Conservation (phyloP, 352 stramenopile species). For the Globisporangium okanoganense region DNA sequence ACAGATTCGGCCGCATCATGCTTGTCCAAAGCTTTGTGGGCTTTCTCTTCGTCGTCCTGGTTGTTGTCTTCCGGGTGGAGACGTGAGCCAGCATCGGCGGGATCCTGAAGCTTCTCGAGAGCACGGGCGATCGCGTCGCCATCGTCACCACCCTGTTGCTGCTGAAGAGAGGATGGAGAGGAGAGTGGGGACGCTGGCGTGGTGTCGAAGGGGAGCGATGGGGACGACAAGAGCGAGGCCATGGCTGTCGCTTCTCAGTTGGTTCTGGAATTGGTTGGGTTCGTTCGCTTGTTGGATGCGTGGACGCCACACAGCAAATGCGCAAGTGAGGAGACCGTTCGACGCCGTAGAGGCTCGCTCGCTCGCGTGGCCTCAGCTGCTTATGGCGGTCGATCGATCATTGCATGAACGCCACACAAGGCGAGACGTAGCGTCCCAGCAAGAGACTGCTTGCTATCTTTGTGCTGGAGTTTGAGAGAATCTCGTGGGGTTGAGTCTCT, state of each 20-base stretch:
- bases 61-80: slow-evolving; percentile 7
- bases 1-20: background rate
- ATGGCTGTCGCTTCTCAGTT: background rate
- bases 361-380: too few relatives aligned
- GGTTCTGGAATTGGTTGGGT: background rate
- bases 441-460: too few relatives aligned
- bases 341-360: background rate
- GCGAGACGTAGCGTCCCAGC: too few relatives aligned
- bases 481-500: too few relatives aligned
- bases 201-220: background rate
- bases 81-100: background rate
- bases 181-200: background rate
- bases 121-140: background rate
- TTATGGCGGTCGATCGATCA: too few relatives aligned
- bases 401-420: too few relatives aligned
- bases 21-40: background rate
- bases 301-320: background rate
- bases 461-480: too few relatives aligned
- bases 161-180: background rate
- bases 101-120: background rate
- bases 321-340: background rate
- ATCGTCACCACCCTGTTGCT: slow-evolving; percentile 1
- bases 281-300: background rate
- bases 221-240: background rate
- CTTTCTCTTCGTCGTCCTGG: slow-evolving; percentile 7